A percentile compares a stretch with the other conserved stretches of the same genome.
These are phyloP conservation scores for Mycena capillaripes DNA, from an alignment of 768 basidiomycete species.

Conservation along the genomic window DNA sequence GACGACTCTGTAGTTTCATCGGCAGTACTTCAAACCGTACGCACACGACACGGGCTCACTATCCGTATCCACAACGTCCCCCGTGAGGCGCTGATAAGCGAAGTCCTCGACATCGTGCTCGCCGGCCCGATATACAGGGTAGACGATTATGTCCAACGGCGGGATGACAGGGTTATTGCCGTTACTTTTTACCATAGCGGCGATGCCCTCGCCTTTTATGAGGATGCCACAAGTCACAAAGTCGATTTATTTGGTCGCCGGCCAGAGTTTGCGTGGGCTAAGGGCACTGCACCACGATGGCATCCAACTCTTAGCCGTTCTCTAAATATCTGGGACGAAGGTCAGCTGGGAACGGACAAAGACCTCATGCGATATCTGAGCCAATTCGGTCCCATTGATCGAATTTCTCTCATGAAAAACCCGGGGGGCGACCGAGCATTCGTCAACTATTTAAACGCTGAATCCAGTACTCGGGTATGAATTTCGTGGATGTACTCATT, in stretches of 20 bases:
- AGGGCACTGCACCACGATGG: neutral
- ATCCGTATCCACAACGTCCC: conserved; percentile 18
- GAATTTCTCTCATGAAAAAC: conserved; percentile 3
- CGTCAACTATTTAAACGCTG: conserved; percentile 16
- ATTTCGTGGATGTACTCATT: neutral
- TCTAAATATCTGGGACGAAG: neutral
- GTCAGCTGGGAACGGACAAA: neutral
- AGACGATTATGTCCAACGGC: neutral
- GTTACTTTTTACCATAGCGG: conserved; percentile 14
- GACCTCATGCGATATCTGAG: neutral
- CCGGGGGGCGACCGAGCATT: neutral
- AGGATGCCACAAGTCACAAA: neutral
- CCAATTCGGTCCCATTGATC: conserved; percentile 19
- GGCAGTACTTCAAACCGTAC: neutral
- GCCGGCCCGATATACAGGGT: conserved; percentile 18
- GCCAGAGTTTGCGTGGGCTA: conserved; percentile 4
- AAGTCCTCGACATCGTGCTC: conserved; percentile 29
- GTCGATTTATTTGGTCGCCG: neutral
- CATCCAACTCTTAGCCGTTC: neutral
- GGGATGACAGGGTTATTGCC: neutral
- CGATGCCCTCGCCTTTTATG: conserved; percentile 8
- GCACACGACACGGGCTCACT: neutral
- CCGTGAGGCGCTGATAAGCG: neutral
- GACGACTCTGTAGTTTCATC: too few relatives aligned
- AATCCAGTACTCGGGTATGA: conserved; percentile 3